Conservation (phyloP, 176 grass and related monocot genomes). For the Paspalum vaginatum region DNA sequence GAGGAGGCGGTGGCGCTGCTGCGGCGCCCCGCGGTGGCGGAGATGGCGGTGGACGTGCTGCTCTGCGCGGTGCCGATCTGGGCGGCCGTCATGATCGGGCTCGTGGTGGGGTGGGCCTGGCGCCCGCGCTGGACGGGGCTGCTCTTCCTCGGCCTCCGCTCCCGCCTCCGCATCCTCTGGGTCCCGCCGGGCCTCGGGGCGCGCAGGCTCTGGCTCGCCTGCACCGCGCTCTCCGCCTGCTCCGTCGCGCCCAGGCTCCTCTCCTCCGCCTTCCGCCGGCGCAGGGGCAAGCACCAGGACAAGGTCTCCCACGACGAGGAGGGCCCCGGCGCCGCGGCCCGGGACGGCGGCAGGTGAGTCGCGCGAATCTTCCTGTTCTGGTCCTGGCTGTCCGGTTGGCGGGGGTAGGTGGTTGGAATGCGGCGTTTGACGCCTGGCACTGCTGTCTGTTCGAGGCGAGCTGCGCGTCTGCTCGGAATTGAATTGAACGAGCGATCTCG, state of each 20-base stretch:
- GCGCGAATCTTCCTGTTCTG: too few relatives aligned
- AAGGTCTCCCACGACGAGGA: not conserved
- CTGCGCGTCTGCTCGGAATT: conserved; percentile 10
- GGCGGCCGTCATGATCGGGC: conserved; percentile 95
- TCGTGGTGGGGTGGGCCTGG: conserved; percentile 90
- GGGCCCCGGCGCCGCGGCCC: not conserved
- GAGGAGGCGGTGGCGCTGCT: conserved; percentile 63
- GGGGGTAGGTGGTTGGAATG: conserved; percentile 22
- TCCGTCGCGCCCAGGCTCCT: conserved; percentile 72
- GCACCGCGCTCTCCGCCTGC: conserved; percentile 93
- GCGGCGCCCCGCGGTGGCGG: conserved; percentile 71
- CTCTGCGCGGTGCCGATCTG: conserved; percentile 99
- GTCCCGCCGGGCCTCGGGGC: conserved; percentile 83
- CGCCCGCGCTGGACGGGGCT: conserved; percentile 91
- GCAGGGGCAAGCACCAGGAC: conserved; percentile 37
- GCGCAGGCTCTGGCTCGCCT: conserved; percentile 88
- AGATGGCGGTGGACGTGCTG: conserved; percentile 82
- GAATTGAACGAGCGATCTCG: not conserved
- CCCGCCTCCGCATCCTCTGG: conserved; percentile 70
- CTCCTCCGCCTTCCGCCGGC: conserved; percentile 46
- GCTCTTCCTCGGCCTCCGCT: conserved; percentile 78
- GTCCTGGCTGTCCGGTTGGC: not conserved
- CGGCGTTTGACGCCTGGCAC: not conserved
- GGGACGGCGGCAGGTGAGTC: conserved; percentile 35
- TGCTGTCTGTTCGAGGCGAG: not conserved